Conservation (phyloP, 176 grass and related monocot species). For the Urochloa ruziziensis region DNA sequence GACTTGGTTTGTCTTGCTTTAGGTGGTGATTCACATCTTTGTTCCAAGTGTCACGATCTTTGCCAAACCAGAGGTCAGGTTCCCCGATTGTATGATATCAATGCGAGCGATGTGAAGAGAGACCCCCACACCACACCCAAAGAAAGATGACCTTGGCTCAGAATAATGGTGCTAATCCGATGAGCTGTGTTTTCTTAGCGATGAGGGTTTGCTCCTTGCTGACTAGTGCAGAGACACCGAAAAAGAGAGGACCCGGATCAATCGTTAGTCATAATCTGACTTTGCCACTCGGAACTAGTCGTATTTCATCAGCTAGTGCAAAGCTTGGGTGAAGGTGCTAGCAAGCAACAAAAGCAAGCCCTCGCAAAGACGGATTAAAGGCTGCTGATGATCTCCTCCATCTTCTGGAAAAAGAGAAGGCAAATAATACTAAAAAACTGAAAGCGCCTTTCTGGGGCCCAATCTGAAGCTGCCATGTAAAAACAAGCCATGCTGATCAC, state of each 20-base stretch:
- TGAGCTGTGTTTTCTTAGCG: conserved; percentile 24
- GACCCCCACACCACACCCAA: conserved; percentile 12
- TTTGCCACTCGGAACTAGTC: background rate
- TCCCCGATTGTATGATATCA: background rate
- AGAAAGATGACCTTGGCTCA: background rate
- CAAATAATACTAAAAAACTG: background rate
- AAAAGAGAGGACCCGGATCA: background rate
- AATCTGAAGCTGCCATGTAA: conserved; percentile 19
- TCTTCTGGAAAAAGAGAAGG: conserved; percentile 7
- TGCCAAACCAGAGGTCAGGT: background rate
- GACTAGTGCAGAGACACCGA: background rate
- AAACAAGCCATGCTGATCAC: background rate
- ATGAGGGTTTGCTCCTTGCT: background rate
- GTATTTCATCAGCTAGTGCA: background rate
- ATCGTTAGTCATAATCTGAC: background rate
- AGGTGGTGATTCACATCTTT: background rate
- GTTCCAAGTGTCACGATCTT: background rate
- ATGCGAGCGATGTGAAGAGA: background rate
- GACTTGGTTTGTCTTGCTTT: background rate
- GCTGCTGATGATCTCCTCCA: background rate
- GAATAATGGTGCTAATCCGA: background rate
- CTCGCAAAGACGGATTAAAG: background rate
- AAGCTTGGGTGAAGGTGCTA: background rate
- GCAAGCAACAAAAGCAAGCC: background rate
- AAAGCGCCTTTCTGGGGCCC: background rate